Evolutionary conservation across 2,329 filamentous ascomycete species (phyloP).

Genomic region (Thelonectria rubi): DNA sequence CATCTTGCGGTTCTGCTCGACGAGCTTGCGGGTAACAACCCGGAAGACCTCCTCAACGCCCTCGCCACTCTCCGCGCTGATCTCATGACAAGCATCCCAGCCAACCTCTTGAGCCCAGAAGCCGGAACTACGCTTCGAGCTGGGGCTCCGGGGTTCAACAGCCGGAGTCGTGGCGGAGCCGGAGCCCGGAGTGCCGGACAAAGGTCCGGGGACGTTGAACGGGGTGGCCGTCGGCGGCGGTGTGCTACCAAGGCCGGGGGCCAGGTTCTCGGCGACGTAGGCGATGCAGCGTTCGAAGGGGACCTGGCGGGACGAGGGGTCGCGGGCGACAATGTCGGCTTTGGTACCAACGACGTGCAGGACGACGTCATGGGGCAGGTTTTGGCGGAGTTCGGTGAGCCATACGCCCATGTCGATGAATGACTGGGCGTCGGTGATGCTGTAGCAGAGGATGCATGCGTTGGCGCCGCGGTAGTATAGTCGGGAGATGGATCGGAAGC

Average conservation of each 20-base stretch:
- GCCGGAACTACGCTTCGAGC: constrained; percentile 73
- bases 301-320: constrained; percentile 81
- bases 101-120: constrained; percentile 94
- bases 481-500: constrained; percentile 92
- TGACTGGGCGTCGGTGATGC: constrained; percentile 85
- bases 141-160: constrained; percentile 66
- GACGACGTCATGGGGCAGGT: constrained; percentile 80
- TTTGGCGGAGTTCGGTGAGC: constrained; percentile 84
- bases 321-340: constrained; percentile 86
- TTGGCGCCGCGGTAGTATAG: constrained; percentile 97
- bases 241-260: constrained; percentile 73
- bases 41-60: constrained; percentile 97
- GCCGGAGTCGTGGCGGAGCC: constrained; percentile 14
- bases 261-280: constrained; percentile 92
- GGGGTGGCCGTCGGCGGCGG: constrained; percentile 71
- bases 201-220: constrained; percentile 38
- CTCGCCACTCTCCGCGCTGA: constrained; percentile 92
- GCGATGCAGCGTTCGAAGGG: constrained; percentile 96
- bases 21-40: constrained; percentile 69
- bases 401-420: constrained; percentile 94
- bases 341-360: constrained; percentile 97
- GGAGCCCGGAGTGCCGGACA: constrained; percentile 31
- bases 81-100: constrained; percentile 98
- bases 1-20: constrained; percentile 71
- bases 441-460: constrained; percentile 93